These are phyloP conservation scores for Hypoxylon sp. DNA, from an alignment of 2,329 filamentous ascomycete genomes.

Conservation along the genomic window DNA sequence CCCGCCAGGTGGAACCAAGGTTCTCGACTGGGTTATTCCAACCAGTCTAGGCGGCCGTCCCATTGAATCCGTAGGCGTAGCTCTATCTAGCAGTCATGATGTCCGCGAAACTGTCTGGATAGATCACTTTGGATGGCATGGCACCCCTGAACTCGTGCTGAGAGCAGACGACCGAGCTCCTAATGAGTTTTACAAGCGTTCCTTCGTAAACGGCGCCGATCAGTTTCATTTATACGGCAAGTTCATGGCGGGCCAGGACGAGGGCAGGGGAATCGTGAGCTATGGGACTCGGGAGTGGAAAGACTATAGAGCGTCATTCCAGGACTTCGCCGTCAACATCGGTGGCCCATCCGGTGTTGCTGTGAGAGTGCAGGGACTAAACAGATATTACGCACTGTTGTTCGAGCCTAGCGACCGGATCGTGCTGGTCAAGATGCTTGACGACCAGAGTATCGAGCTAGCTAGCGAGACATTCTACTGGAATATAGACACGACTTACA, in stretches of 20 bases:
- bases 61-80: conserved; percentile 41
- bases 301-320: conserved; percentile 38
- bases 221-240: conserved; percentile 27
- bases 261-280: conserved; percentile 43
- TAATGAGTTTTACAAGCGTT: conserved; percentile 40
- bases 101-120: conserved; percentile 33
- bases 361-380: conserved; percentile 42
- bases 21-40: conserved; percentile 38
- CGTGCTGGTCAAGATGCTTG: conserved; percentile 34
- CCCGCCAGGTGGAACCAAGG: not conserved
- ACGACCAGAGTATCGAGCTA: conserved; percentile 33
- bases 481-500: conserved; percentile 35
- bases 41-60: conserved; percentile 35
- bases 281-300: conserved; percentile 47
- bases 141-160: conserved; percentile 23
- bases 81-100: conserved; percentile 1
- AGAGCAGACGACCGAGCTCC: conserved; percentile 10
- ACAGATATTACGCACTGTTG: conserved; percentile 44
- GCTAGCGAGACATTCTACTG: conserved; percentile 29
- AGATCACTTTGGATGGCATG: conserved; percentile 36
- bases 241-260: conserved; percentile 42
- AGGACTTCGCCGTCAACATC: conserved; percentile 39
- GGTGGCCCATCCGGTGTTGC: conserved; percentile 39
- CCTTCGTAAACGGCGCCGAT: conserved; percentile 43
- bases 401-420: conserved; percentile 33